These are phyloP conservation scores for Pyrenochaeta sp. DNA, from an alignment of 2,329 filamentous ascomycete genomes.

Conservation along the genomic window DNA sequence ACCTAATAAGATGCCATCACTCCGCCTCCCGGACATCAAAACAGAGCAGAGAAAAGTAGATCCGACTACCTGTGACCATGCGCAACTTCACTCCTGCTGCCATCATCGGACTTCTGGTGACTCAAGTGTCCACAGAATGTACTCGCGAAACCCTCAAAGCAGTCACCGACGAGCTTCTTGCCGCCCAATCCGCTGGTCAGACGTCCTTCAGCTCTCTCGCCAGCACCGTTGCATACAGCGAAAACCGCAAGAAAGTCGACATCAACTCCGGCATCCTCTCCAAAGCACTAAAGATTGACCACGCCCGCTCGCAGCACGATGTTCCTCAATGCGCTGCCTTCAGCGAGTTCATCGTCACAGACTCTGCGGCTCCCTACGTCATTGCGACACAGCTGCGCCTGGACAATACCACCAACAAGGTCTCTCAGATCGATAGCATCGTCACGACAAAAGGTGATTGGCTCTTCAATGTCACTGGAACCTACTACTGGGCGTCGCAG, in stretches of 20 bases:
- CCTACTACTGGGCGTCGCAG: constrained; percentile 33
- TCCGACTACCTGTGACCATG: constrained; percentile 6
- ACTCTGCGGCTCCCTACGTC: constrained; percentile 36
- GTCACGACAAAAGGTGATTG: constrained; percentile 41
- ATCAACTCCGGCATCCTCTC: constrained; percentile 32
- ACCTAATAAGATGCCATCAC: background rate
- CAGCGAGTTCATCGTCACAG: constrained; percentile 39
- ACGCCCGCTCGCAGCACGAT: constrained; percentile 38
- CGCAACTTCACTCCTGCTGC: background rate
- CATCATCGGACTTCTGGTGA: constrained; percentile 7
- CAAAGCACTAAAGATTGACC: constrained; percentile 33
- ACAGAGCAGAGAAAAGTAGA: background rate
- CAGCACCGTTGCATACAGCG: constrained; percentile 28
- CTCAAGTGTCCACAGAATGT: constrained; percentile 29
- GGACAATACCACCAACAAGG: constrained; percentile 30
- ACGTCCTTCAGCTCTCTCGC: constrained; percentile 26
- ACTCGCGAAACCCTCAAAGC: constrained; percentile 28
- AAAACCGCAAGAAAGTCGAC: constrained; percentile 35
- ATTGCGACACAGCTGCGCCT: constrained; percentile 38
- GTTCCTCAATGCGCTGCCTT: constrained; percentile 37
- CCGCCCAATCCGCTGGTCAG: constrained; percentile 33
- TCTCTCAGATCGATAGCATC: constrained; percentile 35
- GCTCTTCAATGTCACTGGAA: constrained; percentile 43
- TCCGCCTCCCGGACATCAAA: background rate
- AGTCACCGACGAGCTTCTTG: constrained; percentile 27